phyloP scores from a whole-genome alignment of 768 basidiomycete species.

The Trametes meyenii region DNA sequence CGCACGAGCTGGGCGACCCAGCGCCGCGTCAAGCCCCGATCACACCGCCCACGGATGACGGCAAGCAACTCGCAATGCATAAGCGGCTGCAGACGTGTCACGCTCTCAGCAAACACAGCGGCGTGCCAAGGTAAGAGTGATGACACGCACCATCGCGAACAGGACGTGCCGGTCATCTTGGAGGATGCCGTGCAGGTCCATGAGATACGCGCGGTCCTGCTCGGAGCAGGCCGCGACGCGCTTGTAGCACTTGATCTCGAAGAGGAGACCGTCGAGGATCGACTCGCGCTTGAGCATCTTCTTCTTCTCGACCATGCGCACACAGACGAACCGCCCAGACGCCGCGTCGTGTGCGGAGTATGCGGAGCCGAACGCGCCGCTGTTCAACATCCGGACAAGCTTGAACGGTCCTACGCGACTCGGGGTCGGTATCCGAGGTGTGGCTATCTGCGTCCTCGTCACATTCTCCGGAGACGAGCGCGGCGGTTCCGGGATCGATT shows the following conservation, averaged over 20 bases:
- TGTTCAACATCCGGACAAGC: slow-evolving; percentile 23
- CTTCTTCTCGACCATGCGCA: slow-evolving; percentile 28
- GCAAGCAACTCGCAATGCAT: slow-evolving; percentile 26
- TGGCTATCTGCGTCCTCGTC: not conserved
- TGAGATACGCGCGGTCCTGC: slow-evolving; percentile 26
- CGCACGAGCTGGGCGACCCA: slow-evolving; percentile 35
- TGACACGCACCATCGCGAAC: slow-evolving; percentile 30
- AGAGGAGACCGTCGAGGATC: slow-evolving; percentile 12
- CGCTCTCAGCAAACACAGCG: not conserved
- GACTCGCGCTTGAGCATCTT: slow-evolving; percentile 2
- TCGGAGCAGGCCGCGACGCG: slow-evolving; percentile 24
- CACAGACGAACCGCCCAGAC: slow-evolving; percentile 26
- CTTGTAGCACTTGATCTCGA: slow-evolving; percentile 31
- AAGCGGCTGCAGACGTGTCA: slow-evolving; percentile 14
- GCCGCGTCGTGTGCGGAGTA: slow-evolving; percentile 23
- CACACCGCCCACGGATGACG: slow-evolving; percentile 12
- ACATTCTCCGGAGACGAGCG: not conserved
- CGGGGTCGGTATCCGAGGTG: not conserved
- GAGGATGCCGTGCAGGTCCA: slow-evolving; percentile 32
- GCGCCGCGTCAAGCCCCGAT: slow-evolving; percentile 17
- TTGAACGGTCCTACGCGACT: slow-evolving; percentile 26
- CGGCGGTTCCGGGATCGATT: not conserved
- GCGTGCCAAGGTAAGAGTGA: no score
- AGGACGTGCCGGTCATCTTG: slow-evolving; percentile 29
- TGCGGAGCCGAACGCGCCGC: slow-evolving; percentile 28